phyloP scores from a whole-genome alignment of 2,329 filamentous ascomycete genomes.

The Gnomoniopsis sp. region DNA sequence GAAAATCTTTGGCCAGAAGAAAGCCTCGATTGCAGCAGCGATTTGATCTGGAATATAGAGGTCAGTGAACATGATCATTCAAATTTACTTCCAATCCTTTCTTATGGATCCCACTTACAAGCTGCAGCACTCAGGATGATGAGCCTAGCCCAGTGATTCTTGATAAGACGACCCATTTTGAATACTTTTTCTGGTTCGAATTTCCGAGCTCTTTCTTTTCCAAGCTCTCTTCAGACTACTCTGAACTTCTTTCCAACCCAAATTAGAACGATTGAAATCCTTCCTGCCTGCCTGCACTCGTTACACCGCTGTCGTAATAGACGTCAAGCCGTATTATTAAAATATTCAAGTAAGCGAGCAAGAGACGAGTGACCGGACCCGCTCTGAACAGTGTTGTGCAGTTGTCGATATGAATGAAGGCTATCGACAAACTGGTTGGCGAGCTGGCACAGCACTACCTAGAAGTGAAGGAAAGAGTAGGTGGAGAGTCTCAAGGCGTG shows the following conservation, averaged over 20 bases:
- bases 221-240: slow-evolving; percentile 20
- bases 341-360: slow-evolving; percentile 20
- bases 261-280: slow-evolving; percentile 16
- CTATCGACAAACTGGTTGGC: slow-evolving; percentile 47
- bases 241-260: slow-evolving; percentile 9
- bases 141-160: slow-evolving; percentile 97
- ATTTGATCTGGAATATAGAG: slow-evolving; percentile 72
- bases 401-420: slow-evolving; percentile 48
- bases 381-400: slow-evolving; percentile 34
- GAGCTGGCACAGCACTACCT: slow-evolving; percentile 40
- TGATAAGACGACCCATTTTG: slow-evolving; percentile 94
- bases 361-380: slow-evolving; percentile 52
- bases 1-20: slow-evolving; percentile 99
- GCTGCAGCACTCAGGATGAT: slow-evolving; percentile 82
- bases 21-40: slow-evolving; percentile 75
- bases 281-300: slow-evolving; percentile 18
- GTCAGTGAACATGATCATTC: neutral
- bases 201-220: slow-evolving; percentile 14
- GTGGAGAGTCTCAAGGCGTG: slow-evolving; percentile 20
- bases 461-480: slow-evolving; percentile 27
- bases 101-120: slow-evolving; percentile 50
- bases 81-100: neutral
- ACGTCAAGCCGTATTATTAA: slow-evolving; percentile 20
- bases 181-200: slow-evolving; percentile 12
- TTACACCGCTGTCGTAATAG: slow-evolving; percentile 12